phyloP scores from a whole-genome alignment of 306 rosid genomes.

The Citrullus amarus region DNA sequence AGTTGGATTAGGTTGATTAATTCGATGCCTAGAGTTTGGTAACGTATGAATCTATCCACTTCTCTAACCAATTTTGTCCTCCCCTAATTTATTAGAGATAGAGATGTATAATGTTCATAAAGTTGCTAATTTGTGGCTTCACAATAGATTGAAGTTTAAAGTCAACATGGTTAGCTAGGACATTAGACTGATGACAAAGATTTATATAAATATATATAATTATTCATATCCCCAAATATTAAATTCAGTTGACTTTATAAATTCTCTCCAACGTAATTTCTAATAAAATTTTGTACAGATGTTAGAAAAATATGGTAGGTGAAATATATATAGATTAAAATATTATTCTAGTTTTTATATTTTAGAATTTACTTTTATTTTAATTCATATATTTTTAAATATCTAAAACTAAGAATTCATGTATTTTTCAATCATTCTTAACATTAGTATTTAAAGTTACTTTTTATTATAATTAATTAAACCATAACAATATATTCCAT shows the following conservation, averaged over 20 bases:
- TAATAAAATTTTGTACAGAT: neutral
- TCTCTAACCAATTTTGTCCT: neutral
- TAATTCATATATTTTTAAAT: too few species aligned
- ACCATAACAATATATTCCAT: too few species aligned
- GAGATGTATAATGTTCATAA: neutral
- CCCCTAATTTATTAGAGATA: neutral
- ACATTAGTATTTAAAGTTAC: too few species aligned
- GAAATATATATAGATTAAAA: neutral
- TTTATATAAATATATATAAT: neutral
- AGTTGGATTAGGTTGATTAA: neutral
- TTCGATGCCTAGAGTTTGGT: neutral
- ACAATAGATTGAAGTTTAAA: neutral
- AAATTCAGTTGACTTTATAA: neutral
- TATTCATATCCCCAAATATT: neutral
- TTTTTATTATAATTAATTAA: too few species aligned
- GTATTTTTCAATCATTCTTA: too few species aligned
- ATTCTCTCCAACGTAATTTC: too few species aligned
- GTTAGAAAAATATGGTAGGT: neutral
- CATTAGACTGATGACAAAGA: neutral
- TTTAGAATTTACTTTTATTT: too few species aligned
- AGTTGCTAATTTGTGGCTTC: neutral
- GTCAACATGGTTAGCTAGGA: neutral
- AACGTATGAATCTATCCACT: neutral
- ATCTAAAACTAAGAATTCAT: too few species aligned
- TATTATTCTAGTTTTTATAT: too few species aligned